These are phyloP conservation scores for Thelephora terrestris DNA, from an alignment of 1,284 basidiomycete genomes.

Conservation along the genomic window DNA sequence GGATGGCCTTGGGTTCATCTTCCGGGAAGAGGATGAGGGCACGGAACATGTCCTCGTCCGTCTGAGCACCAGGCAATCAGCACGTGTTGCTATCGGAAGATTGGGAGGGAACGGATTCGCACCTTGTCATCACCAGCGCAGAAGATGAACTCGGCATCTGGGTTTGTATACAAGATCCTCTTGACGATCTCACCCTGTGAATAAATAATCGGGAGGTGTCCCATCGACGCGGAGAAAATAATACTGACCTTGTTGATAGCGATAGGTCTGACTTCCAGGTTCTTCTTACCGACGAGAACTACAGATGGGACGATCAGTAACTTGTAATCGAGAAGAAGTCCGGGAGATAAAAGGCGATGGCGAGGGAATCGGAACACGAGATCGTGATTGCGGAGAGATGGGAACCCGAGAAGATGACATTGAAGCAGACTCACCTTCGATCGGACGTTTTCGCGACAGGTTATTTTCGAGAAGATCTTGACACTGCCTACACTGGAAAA, in stretches of 20 bases:
- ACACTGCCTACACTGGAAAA: conserved; percentile 93
- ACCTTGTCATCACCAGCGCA: conserved; percentile 98
- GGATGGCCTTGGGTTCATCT: conserved; percentile 34
- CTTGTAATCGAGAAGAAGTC: no score
- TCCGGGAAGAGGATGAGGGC: conserved; percentile 60
- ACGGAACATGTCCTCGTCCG: conserved; percentile 97
- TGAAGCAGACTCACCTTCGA: conserved; percentile 52
- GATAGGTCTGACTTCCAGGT: conserved; percentile 90
- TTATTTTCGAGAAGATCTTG: conserved; percentile 95
- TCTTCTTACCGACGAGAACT: conserved; percentile 96
- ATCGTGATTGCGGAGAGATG: conserved; percentile 12
- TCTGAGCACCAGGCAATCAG: conserved; percentile 29
- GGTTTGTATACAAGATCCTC: conserved; percentile 84
- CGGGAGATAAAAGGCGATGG: no score
- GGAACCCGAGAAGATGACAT: conserved; percentile 10
- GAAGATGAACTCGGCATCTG: conserved; percentile 91
- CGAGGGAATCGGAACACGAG: conserved; percentile 15
- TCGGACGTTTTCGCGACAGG: conserved; percentile 77
- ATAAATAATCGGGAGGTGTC: conserved; percentile 1
- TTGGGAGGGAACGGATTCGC: conserved; percentile 11
- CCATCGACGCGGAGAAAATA: neutral
- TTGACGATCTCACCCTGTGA: conserved; percentile 88
- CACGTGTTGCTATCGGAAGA: neutral
- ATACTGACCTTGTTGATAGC: conserved; percentile 78
- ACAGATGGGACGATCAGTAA: neutral